phyloP scores from a whole-genome alignment of 805 yeast species.

The Aciculoconidium aculeatum region DNA sequence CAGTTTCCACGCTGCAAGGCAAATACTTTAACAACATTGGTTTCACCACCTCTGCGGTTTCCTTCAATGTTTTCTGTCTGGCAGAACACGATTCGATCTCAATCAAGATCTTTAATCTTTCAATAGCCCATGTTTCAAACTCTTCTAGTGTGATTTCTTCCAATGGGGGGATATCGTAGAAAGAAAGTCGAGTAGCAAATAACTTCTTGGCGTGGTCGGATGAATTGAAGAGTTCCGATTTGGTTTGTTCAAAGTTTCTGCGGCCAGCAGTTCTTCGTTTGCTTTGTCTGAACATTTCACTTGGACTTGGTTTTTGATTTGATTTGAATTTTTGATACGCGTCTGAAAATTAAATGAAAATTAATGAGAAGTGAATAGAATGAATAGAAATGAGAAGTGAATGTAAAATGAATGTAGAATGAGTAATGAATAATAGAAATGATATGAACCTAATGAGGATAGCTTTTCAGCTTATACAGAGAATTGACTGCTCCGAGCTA shows the following conservation, averaged over 20 bases:
- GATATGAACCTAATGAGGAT: too few relatives aligned
- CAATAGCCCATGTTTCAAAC: conserved; percentile 95
- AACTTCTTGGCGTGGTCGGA: conserved; percentile 24
- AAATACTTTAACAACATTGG: conserved; percentile 60
- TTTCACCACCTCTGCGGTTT: conserved; percentile 57
- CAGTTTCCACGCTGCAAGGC: conserved; percentile 48
- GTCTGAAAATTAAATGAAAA: too few relatives aligned
- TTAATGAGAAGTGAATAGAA: too few relatives aligned
- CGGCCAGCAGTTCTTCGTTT: conserved; percentile 72
- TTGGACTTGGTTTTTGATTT: too few relatives aligned
- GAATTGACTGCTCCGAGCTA: too few relatives aligned
- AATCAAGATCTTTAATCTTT: conserved; percentile 72
- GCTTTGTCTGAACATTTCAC: conserved; percentile 75
- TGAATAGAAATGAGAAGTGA: too few relatives aligned
- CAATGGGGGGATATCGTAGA: conserved; percentile 72
- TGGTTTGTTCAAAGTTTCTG: conserved; percentile 48
- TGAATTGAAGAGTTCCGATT: conserved; percentile 20
- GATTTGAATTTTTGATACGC: too few relatives aligned
- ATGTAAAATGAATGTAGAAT: too few relatives aligned
- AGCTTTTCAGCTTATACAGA: too few relatives aligned
- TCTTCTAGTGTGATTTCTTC: conserved; percentile 87
- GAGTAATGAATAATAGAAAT: too few relatives aligned
- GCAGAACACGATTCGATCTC: conserved; percentile 76
- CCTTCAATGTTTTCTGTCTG: conserved; percentile 58
- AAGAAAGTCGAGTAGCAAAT: conserved; percentile 60